phyloP scores from a whole-genome alignment of 2,329 filamentous ascomycete genomes.

The Hysterium pulicare region DNA sequence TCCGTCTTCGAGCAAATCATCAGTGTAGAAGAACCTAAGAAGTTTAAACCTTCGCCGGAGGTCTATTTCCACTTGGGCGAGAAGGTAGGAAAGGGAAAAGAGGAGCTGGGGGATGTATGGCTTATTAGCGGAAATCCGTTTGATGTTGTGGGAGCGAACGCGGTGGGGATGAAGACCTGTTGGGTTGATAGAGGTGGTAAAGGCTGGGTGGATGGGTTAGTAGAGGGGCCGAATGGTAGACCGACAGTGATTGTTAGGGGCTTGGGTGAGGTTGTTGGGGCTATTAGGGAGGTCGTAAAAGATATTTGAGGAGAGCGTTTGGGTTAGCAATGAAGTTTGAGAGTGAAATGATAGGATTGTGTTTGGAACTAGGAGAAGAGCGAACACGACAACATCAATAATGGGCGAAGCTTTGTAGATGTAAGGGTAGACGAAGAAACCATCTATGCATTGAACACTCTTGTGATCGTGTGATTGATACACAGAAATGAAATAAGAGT shows the following conservation, averaged over 20 bases:
- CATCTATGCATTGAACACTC: too few species aligned
- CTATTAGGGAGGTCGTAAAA: not conserved
- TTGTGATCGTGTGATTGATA: too few species aligned
- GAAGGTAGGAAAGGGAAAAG: slow-evolving; percentile 44
- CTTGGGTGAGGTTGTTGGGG: slow-evolving; percentile 52
- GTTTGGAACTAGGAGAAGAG: too few species aligned
- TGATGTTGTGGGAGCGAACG: slow-evolving; percentile 63
- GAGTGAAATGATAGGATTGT: too few species aligned
- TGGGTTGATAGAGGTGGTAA: slow-evolving; percentile 64
- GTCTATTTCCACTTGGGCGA: slow-evolving; percentile 60
- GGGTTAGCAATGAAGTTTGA: too few species aligned
- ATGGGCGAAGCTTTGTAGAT: too few species aligned
- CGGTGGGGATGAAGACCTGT: slow-evolving; percentile 59
- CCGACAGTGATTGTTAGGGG: slow-evolving; percentile 54
- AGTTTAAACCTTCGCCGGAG: slow-evolving; percentile 64
- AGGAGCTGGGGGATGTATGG: slow-evolving; percentile 58
- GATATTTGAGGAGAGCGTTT: too few species aligned
- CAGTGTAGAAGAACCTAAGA: slow-evolving; percentile 57
- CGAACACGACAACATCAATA: too few species aligned
- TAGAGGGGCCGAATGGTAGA: slow-evolving; percentile 38
- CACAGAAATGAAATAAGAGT: too few species aligned
- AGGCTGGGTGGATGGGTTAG: slow-evolving; percentile 64
- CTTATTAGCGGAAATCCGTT: slow-evolving; percentile 71
- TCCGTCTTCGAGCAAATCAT: slow-evolving; percentile 51
- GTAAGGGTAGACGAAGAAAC: too few species aligned